Evolutionary conservation across 1,139 yeast species (phyloP).

Genomic region (Petasospora fabianii): DNA sequence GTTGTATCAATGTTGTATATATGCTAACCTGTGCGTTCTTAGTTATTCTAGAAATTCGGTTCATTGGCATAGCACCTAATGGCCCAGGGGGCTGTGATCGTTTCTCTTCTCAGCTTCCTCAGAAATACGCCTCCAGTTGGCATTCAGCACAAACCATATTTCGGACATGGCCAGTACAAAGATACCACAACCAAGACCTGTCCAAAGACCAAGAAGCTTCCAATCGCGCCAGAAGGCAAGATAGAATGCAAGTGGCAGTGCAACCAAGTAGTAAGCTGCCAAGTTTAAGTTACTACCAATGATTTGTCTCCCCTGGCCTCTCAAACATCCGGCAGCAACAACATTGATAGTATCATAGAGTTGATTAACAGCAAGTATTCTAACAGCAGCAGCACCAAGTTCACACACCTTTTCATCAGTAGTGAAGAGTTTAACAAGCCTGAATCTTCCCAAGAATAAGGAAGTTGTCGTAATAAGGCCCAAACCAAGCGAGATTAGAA

Average conservation of each 20-base stretch:
- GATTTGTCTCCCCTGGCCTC: conserved; percentile 68
- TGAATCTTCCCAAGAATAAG: conserved; percentile 28
- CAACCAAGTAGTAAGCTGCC: conserved; percentile 53
- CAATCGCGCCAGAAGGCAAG: conserved; percentile 49
- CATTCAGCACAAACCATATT: conserved; percentile 41
- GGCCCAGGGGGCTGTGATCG: neutral
- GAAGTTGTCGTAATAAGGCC: conserved; percentile 31
- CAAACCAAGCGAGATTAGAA: conserved; percentile 27
- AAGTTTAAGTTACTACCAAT: conserved; percentile 61
- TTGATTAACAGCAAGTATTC: conserved; percentile 57
- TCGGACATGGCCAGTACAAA: conserved; percentile 45
- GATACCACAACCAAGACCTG: conserved; percentile 60
- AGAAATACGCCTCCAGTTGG: conserved; percentile 56
- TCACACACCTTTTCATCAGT: conserved; percentile 38
- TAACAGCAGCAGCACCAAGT: conserved; percentile 47
- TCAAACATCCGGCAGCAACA: conserved; percentile 55
- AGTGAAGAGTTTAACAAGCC: conserved; percentile 30
- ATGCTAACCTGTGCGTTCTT: no score
- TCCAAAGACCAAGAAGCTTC: conserved; percentile 61
- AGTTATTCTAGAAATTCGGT: no score
- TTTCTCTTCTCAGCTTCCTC: conserved; percentile 42
- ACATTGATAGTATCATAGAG: conserved; percentile 51
- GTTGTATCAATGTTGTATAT: no score
- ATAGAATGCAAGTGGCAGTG: conserved; percentile 54
- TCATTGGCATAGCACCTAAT: no score